Evolutionary conservation across 371 early-diverging fungal genomes (phyloP).

Genomic region (Apophysomyces trapeziformis): DNA sequence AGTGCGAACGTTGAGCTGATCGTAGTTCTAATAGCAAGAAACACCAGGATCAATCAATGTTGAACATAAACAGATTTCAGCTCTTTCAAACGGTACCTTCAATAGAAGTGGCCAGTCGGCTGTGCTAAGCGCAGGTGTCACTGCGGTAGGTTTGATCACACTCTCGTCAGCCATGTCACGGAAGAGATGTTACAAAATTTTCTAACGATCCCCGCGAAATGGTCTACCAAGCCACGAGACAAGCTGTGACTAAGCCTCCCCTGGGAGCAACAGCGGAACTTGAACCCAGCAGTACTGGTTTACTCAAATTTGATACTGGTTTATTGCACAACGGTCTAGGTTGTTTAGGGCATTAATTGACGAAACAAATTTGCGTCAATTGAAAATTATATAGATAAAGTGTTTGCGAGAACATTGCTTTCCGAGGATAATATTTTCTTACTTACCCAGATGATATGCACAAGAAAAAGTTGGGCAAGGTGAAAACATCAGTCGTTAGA

Average conservation of each 20-base stretch:
- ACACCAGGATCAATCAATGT: background rate
- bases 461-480: too few relatives aligned
- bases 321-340: too few relatives aligned
- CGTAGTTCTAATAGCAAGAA: conserved; percentile 80
- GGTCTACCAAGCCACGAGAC: background rate
- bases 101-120: conserved; percentile 96
- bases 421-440: too few relatives aligned
- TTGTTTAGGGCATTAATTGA: too few relatives aligned
- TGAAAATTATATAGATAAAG: too few relatives aligned
- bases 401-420: too few relatives aligned
- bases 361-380: too few relatives aligned
- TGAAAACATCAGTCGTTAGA: too few relatives aligned
- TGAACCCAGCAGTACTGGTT: too few relatives aligned
- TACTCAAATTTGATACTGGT: too few relatives aligned
- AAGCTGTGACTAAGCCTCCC: background rate
- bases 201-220: background rate
- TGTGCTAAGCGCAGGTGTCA: conserved; percentile 86
- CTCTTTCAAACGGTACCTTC: conserved; percentile 62
- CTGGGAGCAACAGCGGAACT: conserved; percentile 1
- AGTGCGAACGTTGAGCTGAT: conserved; percentile 97
- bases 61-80: background rate
- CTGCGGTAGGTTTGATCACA: conserved; percentile 75
- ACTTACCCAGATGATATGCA: too few relatives aligned
- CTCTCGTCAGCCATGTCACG: conserved; percentile 37
- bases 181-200: conserved; percentile 1